These are phyloP conservation scores for Seiridium cupressi DNA, from an alignment of 2,329 filamentous ascomycete genomes.

Conservation along the genomic window DNA sequence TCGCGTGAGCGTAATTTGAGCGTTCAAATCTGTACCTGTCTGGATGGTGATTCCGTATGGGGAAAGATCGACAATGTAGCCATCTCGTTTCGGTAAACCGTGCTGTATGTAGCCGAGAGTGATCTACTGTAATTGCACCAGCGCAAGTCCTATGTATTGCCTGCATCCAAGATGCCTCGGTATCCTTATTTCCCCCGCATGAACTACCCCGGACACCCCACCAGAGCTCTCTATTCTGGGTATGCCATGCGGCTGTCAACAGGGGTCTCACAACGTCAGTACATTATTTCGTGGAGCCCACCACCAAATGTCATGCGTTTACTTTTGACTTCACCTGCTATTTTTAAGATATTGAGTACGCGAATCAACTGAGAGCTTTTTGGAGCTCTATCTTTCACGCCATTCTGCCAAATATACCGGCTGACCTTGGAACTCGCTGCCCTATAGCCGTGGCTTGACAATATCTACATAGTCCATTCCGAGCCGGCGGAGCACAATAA, in stretches of 20 bases:
- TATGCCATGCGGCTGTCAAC: conserved; percentile 3
- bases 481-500: too few relatives aligned
- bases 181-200: conserved; percentile 15
- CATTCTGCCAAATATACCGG: too few relatives aligned
- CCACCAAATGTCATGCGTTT: neutral
- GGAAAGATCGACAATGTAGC: neutral
- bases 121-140: neutral
- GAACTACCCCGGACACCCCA: conserved; percentile 18
- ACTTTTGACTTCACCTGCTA: too few relatives aligned
- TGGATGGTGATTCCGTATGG: too few relatives aligned
- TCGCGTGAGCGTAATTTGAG: too few relatives aligned
- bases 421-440: too few relatives aligned
- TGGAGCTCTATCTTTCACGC: too few relatives aligned
- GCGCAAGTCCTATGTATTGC: neutral
- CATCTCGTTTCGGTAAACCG: neutral
- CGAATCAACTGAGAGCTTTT: too few relatives aligned
- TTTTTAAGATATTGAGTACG: too few relatives aligned
- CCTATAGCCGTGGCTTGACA: too few relatives aligned
- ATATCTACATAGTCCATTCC: too few relatives aligned
- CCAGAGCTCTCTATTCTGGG: conserved; percentile 8
- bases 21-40: too few relatives aligned
- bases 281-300: neutral
- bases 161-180: conserved; percentile 21
- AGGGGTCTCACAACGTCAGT: neutral
- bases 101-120: neutral